Conservation (phyloP, 805 yeast genomes). For the Saccharomycopsis olivae region DNA sequence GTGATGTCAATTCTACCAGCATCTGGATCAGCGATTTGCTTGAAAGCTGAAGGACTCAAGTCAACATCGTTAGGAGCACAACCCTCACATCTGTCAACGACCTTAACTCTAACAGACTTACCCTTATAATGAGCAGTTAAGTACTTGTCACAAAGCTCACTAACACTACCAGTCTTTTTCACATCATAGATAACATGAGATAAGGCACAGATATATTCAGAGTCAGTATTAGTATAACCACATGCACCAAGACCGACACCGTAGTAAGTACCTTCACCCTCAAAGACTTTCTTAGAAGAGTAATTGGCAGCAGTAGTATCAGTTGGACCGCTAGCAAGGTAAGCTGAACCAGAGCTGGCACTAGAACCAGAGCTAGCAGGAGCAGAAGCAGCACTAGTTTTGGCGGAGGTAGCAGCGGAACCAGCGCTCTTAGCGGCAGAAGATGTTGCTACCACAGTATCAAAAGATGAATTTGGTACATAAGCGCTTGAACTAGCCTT, state of each 20-base stretch:
- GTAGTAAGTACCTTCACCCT: conserved; percentile 28
- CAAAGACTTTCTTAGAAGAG: background rate
- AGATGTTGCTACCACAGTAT: too few relatives aligned
- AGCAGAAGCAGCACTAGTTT: background rate
- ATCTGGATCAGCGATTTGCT: conserved; percentile 41
- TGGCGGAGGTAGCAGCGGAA: background rate
- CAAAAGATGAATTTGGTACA: too few relatives aligned
- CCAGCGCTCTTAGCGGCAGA: background rate
- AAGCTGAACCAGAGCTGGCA: too few relatives aligned
- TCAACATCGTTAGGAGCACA: conserved; percentile 42
- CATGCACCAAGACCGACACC: conserved; percentile 23
- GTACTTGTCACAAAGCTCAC: conserved; percentile 40
- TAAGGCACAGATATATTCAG: background rate
- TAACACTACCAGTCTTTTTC: background rate
- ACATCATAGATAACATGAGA: background rate
- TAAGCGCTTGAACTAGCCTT: too few relatives aligned
- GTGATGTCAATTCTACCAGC: conserved; percentile 45
- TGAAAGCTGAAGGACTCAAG: conserved; percentile 51
- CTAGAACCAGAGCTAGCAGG: background rate
- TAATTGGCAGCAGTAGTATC: background rate
- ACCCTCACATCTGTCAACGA: conserved; percentile 48
- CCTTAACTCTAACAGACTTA: conserved; percentile 46
- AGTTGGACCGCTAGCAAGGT: too few relatives aligned
- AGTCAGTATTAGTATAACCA: conserved; percentile 5
- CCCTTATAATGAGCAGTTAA: conserved; percentile 37